Conservation (phyloP, 2,329 filamentous ascomycete species). For the Colletotrichum cuscutae region DNA sequence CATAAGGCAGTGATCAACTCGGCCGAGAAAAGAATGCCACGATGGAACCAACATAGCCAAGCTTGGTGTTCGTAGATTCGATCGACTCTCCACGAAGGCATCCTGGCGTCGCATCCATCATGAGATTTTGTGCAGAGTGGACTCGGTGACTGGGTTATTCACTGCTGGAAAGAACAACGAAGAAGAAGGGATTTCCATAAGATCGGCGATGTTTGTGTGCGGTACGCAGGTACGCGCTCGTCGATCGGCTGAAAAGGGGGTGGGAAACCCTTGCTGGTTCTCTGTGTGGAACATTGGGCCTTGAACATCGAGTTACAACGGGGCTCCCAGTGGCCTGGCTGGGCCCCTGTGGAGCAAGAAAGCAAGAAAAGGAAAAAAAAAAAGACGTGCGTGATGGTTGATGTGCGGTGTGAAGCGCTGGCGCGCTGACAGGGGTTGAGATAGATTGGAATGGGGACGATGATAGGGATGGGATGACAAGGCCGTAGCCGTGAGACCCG, state of each 20-base stretch:
- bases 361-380: neutral
- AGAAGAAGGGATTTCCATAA: constrained; percentile 14
- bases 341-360: constrained; percentile 13
- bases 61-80: constrained; percentile 7
- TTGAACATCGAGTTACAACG: neutral
- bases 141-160: neutral
- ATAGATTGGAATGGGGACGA: constrained; percentile 13
- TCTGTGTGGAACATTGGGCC: neutral
- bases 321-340: constrained; percentile 8
- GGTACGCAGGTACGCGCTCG: neutral
- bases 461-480: constrained; percentile 1
- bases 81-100: constrained; percentile 25
- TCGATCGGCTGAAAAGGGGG: constrained; percentile 17
- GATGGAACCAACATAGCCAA: constrained; percentile 18
- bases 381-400: constrained; percentile 2
- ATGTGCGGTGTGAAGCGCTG: constrained; percentile 32
- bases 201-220: constrained; percentile 20
- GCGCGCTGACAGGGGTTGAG: neutral
- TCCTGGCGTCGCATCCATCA: constrained; percentile 13
- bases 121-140: neutral
- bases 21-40: neutral
- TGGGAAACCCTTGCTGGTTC: constrained; percentile 7
- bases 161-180: neutral
- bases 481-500: constrained; percentile 16
- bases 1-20: neutral